These are phyloP conservation scores for Gloeophyllum trabeum DNA, from an alignment of 768 basidiomycete species.

Conservation along the genomic window DNA sequence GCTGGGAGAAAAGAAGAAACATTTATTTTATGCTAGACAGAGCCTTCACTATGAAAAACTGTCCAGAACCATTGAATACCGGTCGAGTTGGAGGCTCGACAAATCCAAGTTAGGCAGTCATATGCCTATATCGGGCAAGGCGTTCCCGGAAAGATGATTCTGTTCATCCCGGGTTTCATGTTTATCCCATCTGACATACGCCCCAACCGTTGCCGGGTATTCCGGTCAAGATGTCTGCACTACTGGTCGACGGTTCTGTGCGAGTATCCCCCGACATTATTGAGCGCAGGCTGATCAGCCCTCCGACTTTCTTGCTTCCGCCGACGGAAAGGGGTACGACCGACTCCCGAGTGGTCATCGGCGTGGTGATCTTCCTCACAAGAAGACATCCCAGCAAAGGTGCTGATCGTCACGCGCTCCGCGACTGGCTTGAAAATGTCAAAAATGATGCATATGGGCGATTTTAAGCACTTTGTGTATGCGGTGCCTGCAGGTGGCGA, in stretches of 20 bases:
- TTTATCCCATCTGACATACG: background rate
- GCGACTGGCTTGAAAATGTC: background rate
- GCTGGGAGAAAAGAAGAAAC: too few species aligned
- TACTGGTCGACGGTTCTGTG: background rate
- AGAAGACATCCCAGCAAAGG: background rate
- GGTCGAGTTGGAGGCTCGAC: too few species aligned
- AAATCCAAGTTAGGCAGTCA: too few species aligned
- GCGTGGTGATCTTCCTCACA: background rate
- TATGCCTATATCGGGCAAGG: too few species aligned
- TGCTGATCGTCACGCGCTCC: background rate
- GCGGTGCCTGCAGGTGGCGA: background rate
- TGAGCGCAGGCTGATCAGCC: background rate
- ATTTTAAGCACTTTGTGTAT: background rate
- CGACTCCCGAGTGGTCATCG: background rate
- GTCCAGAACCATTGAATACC: too few species aligned
- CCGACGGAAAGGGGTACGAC: background rate
- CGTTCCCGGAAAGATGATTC: too few species aligned
- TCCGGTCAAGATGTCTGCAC: background rate
- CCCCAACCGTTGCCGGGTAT: background rate
- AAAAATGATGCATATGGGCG: background rate
- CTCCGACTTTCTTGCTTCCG: background rate
- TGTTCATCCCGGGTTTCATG: too few species aligned
- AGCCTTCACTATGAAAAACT: too few species aligned
- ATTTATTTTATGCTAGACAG: too few species aligned
- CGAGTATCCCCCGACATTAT: background rate